Base-by-base conservation (phyloP, 2,329 filamentous ascomycete species). In the Trichoderma sp. region DNA sequence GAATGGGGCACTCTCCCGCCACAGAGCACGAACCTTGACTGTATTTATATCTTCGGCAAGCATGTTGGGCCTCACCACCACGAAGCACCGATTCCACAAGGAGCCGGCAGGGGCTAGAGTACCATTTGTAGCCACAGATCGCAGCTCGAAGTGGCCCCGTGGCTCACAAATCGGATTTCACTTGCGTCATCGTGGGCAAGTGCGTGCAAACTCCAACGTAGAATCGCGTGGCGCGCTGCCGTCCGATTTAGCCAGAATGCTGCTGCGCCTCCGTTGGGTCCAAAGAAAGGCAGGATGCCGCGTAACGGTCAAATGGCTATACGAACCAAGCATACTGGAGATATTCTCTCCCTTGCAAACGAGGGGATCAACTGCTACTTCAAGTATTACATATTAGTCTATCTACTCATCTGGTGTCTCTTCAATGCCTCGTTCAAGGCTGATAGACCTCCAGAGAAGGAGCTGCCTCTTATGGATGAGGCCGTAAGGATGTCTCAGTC, bases 171-270 rank as follows among this genome's bases (percentile, higher is more conserved):
- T 28, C 9, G 17, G 26, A 30, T 39, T 14, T 39, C 34, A 39
- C 50, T n/a, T 52, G 50, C 50, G 50, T 52, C 50, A 52, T 52
- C 19, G 30, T 44, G 55, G 55, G 41, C 55, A 24, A 52, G 34
- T 52, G 43, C 26, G 1, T 45, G 12, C 43, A 24, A 21, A 21
- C 50, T 14, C 55, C 43, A n/a, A 44, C 21, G 9, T 43, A 47
- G 17, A 14, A 5, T 5, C 26, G 50, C 26, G 50, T 52, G 50
- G 50, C 50, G 50, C 50, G 30, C 26, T 47, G 44, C 41, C 30
- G 43, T 24, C 39, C 43, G 15, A 17, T 34, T 58, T 58, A 21
- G 55, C 41, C 17, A 21, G 17, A 58, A 34, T 19, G 9, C 6
- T 39, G 34, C 34, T 39, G 34, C 34, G 34, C 34, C 34, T 39